Conservation (phyloP, 768 basidiomycete species). For the Suillus sp. region DNA sequence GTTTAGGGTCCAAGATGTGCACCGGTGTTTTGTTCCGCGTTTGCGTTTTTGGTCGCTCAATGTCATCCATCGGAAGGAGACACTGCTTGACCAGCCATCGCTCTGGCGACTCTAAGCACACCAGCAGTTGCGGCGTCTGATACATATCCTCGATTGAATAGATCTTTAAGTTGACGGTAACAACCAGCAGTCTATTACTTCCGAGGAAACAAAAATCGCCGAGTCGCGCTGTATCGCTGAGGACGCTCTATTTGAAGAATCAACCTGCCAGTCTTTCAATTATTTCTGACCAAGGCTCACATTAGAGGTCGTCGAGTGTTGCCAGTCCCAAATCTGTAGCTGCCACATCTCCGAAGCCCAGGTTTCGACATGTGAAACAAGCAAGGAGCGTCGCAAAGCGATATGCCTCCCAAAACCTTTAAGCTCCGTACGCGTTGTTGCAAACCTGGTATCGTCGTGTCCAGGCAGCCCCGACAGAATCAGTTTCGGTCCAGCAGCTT, state of each 20-base stretch:
- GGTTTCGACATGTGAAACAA: not conserved
- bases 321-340: not conserved
- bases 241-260: not conserved
- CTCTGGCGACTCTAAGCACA: not conserved
- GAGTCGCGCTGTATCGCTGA: not conserved
- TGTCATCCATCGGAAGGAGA: not conserved
- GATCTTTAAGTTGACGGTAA: not conserved
- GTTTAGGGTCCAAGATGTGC: not conserved
- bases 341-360: conserved; percentile 1
- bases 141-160: not conserved
- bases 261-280: not conserved
- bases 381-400: conserved; percentile 1
- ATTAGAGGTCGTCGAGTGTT: not conserved
- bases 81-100: not conserved
- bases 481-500: not conserved
- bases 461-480: not conserved
- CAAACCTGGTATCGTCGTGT: not conserved
- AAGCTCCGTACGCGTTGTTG: not conserved
- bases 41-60: not conserved
- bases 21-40: not conserved
- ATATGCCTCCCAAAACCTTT: conserved; percentile 1
- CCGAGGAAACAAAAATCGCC: conserved; percentile 1
- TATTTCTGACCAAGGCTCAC: not conserved
- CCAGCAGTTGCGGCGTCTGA: not conserved
- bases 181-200: not conserved